Evolutionary conservation across 805 yeast genomes (phyloP), one percentile per base, ranked within the genome.

Genomic region (Saccharomyces eubayanus): DNA sequence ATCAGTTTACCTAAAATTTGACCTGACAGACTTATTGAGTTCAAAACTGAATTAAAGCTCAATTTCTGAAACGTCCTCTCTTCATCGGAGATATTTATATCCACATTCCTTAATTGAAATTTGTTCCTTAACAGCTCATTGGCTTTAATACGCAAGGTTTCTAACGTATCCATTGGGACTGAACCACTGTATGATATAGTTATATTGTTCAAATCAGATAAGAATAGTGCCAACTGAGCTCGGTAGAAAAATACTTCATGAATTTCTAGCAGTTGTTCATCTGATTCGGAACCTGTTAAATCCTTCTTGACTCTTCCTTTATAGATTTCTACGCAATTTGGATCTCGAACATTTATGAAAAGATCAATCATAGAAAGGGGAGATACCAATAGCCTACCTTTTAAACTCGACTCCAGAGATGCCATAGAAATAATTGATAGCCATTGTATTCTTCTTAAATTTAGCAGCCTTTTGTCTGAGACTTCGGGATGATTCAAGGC

Each of bases 391-490:
- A 31, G 53, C 31, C 63, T 57, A 2, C 63, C 64, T 45, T 60
- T 59, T 46, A 60, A 28, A 21, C 60, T 58, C 5, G 64, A 53
- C 28, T 61, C 64, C 11, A 54, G 36, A 40, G 59, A 53, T 12
- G 55, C 45, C n/a, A 57, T 49, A 1, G 59, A 57, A 6, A 51
- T 50, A 12, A 56, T 53, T 9, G 57, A 52, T 8, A 59, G 46
- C 64, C 64, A 61, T 21, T 60, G 54, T 30, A 51, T 55, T 48
- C 62, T 59, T 43, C 64, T 55, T 30, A 58, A 56, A 31, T 58
- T 59, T 11, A 57, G 28, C 14, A 56, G 47, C 14, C 59, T 55
- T 12, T 56, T 56, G 40, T 56, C 59, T 28, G 49, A 48, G 9
- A 46, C 46, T 10, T 53, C 28, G 14, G 51, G 16, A 12, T 36